Evolutionary conservation across 2,329 filamentous ascomycete species (phyloP).

Genomic region (Penicillium sp.): DNA sequence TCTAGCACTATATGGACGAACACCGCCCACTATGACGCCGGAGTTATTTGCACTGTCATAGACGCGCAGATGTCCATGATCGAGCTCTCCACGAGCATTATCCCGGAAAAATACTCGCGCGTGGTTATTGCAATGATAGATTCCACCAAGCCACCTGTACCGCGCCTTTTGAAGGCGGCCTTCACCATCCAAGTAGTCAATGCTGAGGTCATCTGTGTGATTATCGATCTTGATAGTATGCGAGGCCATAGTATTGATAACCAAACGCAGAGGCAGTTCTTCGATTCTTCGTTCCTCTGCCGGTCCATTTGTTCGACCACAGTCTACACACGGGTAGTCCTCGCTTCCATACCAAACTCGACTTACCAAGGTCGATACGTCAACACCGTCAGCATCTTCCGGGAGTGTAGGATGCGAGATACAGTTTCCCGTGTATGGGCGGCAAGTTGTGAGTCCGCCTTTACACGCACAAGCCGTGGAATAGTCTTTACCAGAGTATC

Average conservation of each 20-base stretch:
- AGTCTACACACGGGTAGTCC: not conserved
- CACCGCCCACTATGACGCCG: constrained; percentile 27
- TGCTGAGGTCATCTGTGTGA: constrained; percentile 25
- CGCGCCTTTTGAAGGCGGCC: constrained; percentile 15
- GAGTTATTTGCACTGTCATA: constrained; percentile 28
- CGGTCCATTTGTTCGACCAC: not conserved
- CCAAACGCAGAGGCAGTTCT: constrained; percentile 24
- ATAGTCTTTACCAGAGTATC: constrained; percentile 8
- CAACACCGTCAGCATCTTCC: constrained; percentile 15
- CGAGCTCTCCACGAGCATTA: constrained; percentile 22
- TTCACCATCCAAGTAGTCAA: constrained; percentile 20
- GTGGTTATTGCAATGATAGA: constrained; percentile 24
- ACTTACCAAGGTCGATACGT: constrained; percentile 17
- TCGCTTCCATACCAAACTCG: constrained; percentile 13
- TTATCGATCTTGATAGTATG: constrained; percentile 8
- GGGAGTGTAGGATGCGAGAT: constrained; percentile 10
- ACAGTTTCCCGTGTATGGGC: not conserved
- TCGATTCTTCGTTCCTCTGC: not conserved
- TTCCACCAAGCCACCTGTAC: constrained; percentile 38
- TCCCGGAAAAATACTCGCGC: constrained; percentile 33
- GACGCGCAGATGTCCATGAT: constrained; percentile 18
- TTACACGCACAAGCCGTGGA: constrained; percentile 3
- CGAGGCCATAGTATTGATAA: constrained; percentile 15
- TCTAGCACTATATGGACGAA: constrained; percentile 8
- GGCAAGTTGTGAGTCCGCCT: not conserved